Base-by-base conservation (phyloP, 768 basidiomycete species). In the Termitomyces bulborhizus region DNA sequence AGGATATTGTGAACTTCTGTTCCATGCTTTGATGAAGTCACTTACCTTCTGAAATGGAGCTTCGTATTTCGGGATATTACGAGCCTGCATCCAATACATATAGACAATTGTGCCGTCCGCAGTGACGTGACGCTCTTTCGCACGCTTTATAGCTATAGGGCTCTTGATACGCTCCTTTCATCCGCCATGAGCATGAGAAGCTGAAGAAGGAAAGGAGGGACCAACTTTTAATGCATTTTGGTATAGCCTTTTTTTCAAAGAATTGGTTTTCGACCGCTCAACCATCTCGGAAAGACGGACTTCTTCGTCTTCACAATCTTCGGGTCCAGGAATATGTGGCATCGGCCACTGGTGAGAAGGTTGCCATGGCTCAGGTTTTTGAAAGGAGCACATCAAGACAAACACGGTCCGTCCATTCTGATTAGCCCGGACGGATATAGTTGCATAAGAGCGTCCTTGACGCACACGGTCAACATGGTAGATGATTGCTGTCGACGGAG, bases 1-100 rank as follows among this genome's bases (percentile, higher is more conserved):
- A 53, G 3, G 46, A 13, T n/a, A 1, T 54, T 18, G 51, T 55
- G 21, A 54, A n/a, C 3, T 18, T 29, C 2, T 8, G 6, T 26
- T 8, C 32, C 2, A 18, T 15, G 18, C 29, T n/a, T 26, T 37
- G 8, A 29, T 18, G 2, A 16, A 6, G 15, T 39, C 9, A 3
- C 67, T 48, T 49, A 86, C 90, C 72, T 91, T 93, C 62, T 93
- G 90, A 67, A 87, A 93, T 21, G 83, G 79, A 4, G 82, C 66
- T 42, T 82, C 83, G 65, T 88, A 88, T 60, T 77, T 75, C 1
- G 85, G 84, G 54, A 84, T 76, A 58, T 82, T 77, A 57, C 80
- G 78, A 3, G 89, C 85, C 65, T 83, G 81, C 85, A 90, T 88
- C 91, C 90, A 93, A 63, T 82, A 88, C 79, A 85, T 82, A 53